Percentiles rank a stretch among this genome's conserved stretches.
Conservation (phyloP, 176 grass and related monocot species). For the Themeda triandra region DNA sequence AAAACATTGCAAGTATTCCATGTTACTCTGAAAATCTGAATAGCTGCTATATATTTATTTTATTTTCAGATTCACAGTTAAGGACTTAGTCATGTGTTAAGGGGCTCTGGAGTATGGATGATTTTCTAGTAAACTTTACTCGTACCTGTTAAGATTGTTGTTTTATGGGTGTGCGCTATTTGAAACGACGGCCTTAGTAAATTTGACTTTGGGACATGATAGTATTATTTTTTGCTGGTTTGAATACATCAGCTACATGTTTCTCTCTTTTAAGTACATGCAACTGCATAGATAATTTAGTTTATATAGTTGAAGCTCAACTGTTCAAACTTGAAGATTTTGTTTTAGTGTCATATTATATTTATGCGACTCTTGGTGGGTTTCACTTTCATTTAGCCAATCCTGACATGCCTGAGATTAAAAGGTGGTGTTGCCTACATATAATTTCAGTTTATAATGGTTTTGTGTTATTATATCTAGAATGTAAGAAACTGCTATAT, state of each 20-base stretch:
- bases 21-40: background rate
- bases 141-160: background rate
- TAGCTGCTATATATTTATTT: background rate
- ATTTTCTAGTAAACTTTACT: background rate
- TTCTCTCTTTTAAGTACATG: background rate
- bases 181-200: background rate
- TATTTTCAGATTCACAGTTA: background rate
- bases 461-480: slow-evolving; percentile 13
- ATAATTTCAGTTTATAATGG: background rate
- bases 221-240: background rate
- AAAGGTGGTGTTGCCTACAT: background rate
- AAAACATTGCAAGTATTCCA: background rate
- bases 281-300: background rate
- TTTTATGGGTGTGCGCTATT: background rate
- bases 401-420: background rate
- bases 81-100: background rate
- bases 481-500: background rate
- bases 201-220: background rate
- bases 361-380: background rate
- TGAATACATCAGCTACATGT: background rate
- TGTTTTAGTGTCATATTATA: background rate
- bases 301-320: background rate
- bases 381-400: background rate
- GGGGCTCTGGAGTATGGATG: background rate
- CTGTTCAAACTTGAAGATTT: background rate